Evolutionary conservation across 2,329 filamentous ascomycete genomes (phyloP), one percentile per base, ranked within the genome.

Genomic region (Diaporthe caulivora): DNA sequence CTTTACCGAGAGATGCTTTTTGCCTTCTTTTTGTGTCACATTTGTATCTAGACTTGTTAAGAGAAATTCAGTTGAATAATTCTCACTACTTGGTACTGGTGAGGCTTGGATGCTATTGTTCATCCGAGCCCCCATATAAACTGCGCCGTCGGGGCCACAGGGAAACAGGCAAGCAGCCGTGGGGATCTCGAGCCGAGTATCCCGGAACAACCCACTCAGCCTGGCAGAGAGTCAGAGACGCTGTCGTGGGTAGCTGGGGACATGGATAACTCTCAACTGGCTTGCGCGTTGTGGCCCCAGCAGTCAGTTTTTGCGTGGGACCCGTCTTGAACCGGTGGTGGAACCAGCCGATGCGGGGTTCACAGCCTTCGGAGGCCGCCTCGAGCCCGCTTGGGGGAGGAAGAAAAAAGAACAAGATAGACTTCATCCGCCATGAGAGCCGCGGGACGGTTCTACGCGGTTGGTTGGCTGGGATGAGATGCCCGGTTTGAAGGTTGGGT

Each of bases 1-100:
- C 69, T 72, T 72, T 34, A 44, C 62, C 54, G 40, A 68, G 42
- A 60, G 37, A 37, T 40, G n/a, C 31, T 34, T 70, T 70, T 55
- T 70, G n/a, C n/a, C 11, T 40, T 40, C 37, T 13, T 40, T 51
- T 53, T 72, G 18, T 74, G 37, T 55, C 68, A 71, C 6, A 29
- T 71, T 34, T n/a, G 55, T 72, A 13, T 21, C 58, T 69, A 69
- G 64, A 60, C 42, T 57, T 55, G 53, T 42, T 62, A 37, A 37
- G 62, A 70, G 31, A 51, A 54, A 60, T 62, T 31, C 44, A 60
- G 17, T 40, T 29, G 64, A 51, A 37, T 13, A 6, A 64, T 24
- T 60, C 49, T 37, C 13, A 34, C 31, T 31, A 17, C 29, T 47
- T 24, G 26, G 21, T 24, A 24, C 21, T 9, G 21, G 34, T 34